Conservation (phyloP, 768 basidiomycete genomes). For the Serendipita sp. region DNA sequence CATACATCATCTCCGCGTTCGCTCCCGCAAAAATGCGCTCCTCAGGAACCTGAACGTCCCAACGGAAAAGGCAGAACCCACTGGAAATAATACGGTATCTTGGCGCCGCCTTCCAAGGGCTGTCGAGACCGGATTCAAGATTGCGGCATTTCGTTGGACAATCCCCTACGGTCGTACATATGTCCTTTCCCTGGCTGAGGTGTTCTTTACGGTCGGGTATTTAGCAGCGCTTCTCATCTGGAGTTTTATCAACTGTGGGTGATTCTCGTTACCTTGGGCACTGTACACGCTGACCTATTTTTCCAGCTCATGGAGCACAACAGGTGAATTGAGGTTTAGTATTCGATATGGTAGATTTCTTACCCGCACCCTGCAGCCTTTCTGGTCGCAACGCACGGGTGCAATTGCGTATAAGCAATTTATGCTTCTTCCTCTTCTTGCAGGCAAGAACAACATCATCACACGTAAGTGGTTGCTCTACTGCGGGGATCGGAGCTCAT, state of each 20-base stretch:
- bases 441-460: slow-evolving; percentile 44
- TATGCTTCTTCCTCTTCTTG: slow-evolving; percentile 39
- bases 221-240: slow-evolving; percentile 28
- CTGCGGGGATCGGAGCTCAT: neutral
- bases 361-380: neutral
- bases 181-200: slow-evolving; percentile 26
- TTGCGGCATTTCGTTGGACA: slow-evolving; percentile 33
- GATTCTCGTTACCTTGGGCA: neutral
- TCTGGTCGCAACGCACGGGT: slow-evolving; percentile 25
- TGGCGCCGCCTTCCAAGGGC: slow-evolving; percentile 17
- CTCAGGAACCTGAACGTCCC: neutral
- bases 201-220: slow-evolving; percentile 32
- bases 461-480: slow-evolving; percentile 13
- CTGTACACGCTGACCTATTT: neutral
- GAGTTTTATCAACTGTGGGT: slow-evolving; percentile 32
- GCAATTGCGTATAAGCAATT: slow-evolving; percentile 32
- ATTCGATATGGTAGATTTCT: neutral
- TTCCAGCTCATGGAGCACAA: neutral
- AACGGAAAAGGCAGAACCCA: neutral
- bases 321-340: neutral
- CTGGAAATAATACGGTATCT: neutral
- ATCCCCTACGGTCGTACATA: slow-evolving; percentile 27
- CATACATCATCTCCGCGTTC: slow-evolving; percentile 19
- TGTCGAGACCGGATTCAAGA: slow-evolving; percentile 28
- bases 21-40: neutral